Base-by-base conservation (phyloP, 176 grass and related monocot genomes). In the Hordeum vulgare region DNA sequence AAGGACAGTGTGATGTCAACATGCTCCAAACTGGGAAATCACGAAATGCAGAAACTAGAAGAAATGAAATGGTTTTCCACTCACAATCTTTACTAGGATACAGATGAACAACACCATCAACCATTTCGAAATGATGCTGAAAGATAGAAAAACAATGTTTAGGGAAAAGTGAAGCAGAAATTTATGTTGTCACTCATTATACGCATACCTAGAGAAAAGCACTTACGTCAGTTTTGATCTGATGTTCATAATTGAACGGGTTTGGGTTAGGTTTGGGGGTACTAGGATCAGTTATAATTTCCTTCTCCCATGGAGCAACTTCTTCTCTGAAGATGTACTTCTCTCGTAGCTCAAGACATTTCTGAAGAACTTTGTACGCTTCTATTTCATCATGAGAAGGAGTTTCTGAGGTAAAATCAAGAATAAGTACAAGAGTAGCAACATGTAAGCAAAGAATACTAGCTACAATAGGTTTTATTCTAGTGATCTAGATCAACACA, bases 101-200 rank as follows among this genome's bases (percentile, higher is more conserved):
- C 33, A 97, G 84, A 89, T 97, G 95, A 92, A 94, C 86, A 36
- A 97, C 95, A 54, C 95, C 95, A 76, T 97, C 92, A 84, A 97
- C 92, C 95, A 97, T 97, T 70, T 94, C 80, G 34, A 93, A 93
- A 56, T 86, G 72, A 74, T 97, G 95, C 95, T 97, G 84, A 76
- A 83, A 86, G 61, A 87, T 66, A n/a, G 63, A n/a, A 36, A 81
- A 10, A 15, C 47, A 85, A 62, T 42, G 11, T 35, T 83, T 79
- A 78, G 23, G 27, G 37, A 20, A 17, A 77, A 63, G 28, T 41
- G 24, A 7, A 81, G 26, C 63, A 79, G 23, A 73, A 3, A 31
- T 42, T 36, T 63, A 11, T 72, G 45, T 40, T 28, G 60, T n/a
- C 36, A 17, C 12, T 76, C 25, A 77, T 65, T 59, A 73, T 65